phyloP scores from a whole-genome alignment of 495 filamentous ascomycete genomes.

The Talaromyces liani region DNA sequence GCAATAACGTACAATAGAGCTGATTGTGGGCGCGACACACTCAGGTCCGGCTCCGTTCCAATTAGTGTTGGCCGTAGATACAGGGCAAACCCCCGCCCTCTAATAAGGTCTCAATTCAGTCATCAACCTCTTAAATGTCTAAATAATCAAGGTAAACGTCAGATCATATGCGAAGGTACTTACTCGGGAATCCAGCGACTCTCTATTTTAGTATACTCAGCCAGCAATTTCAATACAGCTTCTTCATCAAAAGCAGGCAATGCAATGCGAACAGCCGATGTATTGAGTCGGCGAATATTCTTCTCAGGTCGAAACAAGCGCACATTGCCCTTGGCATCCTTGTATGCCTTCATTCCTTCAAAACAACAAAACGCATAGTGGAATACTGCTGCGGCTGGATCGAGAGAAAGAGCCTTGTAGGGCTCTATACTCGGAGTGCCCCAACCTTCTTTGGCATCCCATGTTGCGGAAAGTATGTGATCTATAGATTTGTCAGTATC shows the following conservation, averaged over 20 bases:
- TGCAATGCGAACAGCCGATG: conserved; percentile 60
- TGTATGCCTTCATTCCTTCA: conserved; percentile 77
- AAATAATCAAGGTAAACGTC: not conserved
- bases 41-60: conserved; percentile 58
- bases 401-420: conserved; percentile 64
- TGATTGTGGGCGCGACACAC: conserved; percentile 62
- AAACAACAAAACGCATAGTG: conserved; percentile 87
- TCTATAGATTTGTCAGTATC: conserved; percentile 27
- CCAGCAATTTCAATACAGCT: conserved; percentile 59
- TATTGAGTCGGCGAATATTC: conserved; percentile 60
- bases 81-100: conserved; percentile 38
- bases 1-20: conserved; percentile 68
- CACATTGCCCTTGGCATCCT: conserved; percentile 60
- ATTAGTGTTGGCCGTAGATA: conserved; percentile 76
- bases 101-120: conserved; percentile 10
- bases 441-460: conserved; percentile 61
- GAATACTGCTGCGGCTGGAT: conserved; percentile 68
- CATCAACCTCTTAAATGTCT: not conserved
- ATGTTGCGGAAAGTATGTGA: conserved; percentile 68
- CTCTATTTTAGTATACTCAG: conserved; percentile 38
- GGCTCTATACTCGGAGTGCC: conserved; percentile 58
- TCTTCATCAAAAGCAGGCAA: conserved; percentile 59
- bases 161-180: not conserved
- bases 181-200: conserved; percentile 14
- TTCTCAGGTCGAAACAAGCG: conserved; percentile 68